Evolutionary conservation across 495 filamentous ascomycete species (phyloP).

Genomic region (Rostrohypoxylon terebratum): DNA sequence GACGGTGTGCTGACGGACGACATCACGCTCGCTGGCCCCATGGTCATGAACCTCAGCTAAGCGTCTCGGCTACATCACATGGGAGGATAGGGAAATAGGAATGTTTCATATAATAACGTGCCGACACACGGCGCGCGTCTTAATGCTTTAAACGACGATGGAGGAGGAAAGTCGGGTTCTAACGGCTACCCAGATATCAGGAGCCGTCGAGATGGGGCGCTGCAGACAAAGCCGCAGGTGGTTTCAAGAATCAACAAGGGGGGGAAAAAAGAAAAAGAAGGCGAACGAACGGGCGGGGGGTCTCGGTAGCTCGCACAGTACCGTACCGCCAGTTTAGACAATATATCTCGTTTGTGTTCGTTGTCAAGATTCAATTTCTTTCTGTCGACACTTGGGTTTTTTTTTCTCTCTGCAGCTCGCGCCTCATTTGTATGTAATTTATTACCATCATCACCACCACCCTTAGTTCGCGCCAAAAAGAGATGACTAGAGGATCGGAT

Average conservation of each 20-base stretch:
- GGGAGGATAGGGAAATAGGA: not conserved
- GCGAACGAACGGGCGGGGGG: conserved; percentile 34
- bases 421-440: conserved; percentile 30
- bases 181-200: conserved; percentile 5
- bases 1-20: conserved; percentile 61
- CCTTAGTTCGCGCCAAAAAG: not conserved
- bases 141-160: conserved; percentile 17
- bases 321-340: conserved; percentile 46
- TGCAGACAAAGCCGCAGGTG: not conserved
- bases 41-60: conserved; percentile 65
- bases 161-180: not conserved
- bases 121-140: conserved; percentile 16
- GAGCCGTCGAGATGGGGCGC: conserved; percentile 17
- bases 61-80: not conserved
- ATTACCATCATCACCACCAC: not conserved
- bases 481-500: conserved; percentile 1
- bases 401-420: conserved; percentile 23
- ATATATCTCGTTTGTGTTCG: conserved; percentile 44
- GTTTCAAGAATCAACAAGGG: not conserved
- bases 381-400: not conserved
- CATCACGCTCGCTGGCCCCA: conserved; percentile 63
- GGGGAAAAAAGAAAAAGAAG: conserved; percentile 20
- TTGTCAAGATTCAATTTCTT: not conserved
- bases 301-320: conserved; percentile 43
- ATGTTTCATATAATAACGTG: conserved; percentile 26